Evolutionary conservation across 768 basidiomycete genomes (phyloP), one percentile per base, ranked within the genome.

Genomic region (Suillus lakei): DNA sequence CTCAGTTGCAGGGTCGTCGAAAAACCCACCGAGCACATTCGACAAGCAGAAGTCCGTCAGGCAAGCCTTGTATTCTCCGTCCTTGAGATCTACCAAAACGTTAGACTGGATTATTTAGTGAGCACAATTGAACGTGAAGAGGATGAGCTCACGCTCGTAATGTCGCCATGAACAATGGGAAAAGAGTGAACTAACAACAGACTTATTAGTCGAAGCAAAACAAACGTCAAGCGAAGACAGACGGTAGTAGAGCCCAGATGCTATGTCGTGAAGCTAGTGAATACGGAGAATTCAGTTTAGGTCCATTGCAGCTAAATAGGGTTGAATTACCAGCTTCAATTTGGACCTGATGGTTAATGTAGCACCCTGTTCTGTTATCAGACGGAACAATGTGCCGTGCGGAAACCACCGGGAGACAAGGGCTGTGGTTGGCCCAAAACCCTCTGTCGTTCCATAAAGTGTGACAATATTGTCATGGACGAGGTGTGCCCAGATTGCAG

Each of bases 1-100:
- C 13, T 34, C 32, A 23, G 15, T 2, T 7, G 12, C 1, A 1
- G 1, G 12, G 1, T 8, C 3, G 1, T 23, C 2, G 3, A 34
- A 36, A 34, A 74, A 70, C 59, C 78, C 78, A 9, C 70, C 67
- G 18, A 78, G 69, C 55, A 82, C 75, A 38, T 66, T 79, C 10
- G 80, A 82, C 5, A 83, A 68, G 1, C 82, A 82, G 64, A 83
- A 82, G 62, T 83, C 83, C 62, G 77, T 78, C 8, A 84, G 67
- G 8, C 74, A 74, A 2, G 77, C 80, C 36, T 75, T 76, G n/a
- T 76, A 73, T 34, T 79, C 64, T 65, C 78, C 77, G 0, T n/a
- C 21, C 21, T 32, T 34, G 32, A 54, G 0, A 61, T 80, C 78
- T 53, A 84, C 76, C 23, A 83, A 74, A 55, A 84, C 74, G 65